Evolutionary conservation across 257 asterid species (phyloP).

Genomic region (Solanum peruvianum): DNA sequence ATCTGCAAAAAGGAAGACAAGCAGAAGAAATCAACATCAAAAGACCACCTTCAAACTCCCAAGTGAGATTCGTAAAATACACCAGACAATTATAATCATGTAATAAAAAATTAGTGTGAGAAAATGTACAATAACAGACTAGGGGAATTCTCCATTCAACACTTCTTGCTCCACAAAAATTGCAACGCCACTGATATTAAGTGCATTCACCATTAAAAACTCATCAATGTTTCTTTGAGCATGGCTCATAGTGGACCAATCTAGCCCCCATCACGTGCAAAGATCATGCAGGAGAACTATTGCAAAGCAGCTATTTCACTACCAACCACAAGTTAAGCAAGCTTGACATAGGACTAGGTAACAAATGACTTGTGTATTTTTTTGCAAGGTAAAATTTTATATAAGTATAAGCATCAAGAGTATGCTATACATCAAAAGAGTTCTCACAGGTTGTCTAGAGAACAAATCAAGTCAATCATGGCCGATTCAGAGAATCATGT

Average conservation of each 20-base stretch:
- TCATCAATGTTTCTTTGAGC: neutral
- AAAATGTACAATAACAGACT: neutral
- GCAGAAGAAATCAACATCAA: neutral
- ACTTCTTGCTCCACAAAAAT: neutral
- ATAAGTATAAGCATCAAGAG: neutral
- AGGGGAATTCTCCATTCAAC: neutral
- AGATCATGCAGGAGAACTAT: neutral
- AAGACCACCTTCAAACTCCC: neutral
- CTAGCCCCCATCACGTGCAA: neutral
- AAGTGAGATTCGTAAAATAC: neutral
- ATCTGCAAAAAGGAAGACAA: conserved; percentile 28
- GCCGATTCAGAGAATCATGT: neutral
- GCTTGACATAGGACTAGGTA: neutral
- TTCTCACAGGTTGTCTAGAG: neutral
- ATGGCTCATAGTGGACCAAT: neutral
- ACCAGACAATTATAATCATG: neutral
- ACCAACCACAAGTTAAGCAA: neutral
- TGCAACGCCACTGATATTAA: neutral
- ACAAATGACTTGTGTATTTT: neutral
- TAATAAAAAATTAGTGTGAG: neutral
- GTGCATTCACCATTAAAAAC: neutral
- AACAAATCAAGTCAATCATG: neutral
- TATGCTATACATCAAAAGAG: neutral
- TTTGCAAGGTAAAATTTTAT: neutral
- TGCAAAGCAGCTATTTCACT: neutral